phyloP scores from a whole-genome alignment of 2,329 filamentous ascomycete genomes.

The Trichoderma sp. region DNA sequence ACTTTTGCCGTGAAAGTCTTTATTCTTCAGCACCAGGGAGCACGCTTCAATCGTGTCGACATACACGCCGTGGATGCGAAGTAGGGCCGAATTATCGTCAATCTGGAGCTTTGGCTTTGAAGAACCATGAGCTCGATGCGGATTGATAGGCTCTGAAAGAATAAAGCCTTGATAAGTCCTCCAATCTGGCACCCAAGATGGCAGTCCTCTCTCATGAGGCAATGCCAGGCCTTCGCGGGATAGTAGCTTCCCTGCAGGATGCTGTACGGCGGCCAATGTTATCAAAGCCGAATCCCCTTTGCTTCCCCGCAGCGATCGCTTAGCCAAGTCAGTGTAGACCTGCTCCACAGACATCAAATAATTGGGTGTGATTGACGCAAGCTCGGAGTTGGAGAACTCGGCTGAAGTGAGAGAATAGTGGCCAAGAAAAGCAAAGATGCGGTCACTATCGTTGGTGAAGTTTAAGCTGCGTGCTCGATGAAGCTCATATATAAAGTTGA shows the following conservation, averaged over 20 bases:
- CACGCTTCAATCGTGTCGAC: neutral
- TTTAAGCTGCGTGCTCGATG: neutral
- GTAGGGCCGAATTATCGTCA: neutral
- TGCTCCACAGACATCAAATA: neutral
- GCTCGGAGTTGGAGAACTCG: neutral
- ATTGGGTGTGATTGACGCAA: neutral
- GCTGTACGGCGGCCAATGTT: neutral
- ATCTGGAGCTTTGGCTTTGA: neutral
- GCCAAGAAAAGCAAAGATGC: neutral
- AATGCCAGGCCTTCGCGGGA: neutral
- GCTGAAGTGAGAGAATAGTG: neutral
- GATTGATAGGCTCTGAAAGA: neutral
- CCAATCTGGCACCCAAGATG: neutral
- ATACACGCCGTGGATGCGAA: neutral
- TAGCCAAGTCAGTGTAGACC: neutral
- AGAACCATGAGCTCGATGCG: neutral
- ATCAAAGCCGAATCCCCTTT: neutral
- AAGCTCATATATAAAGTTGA: neutral
- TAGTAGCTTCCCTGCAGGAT: neutral
- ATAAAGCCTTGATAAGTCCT: neutral
- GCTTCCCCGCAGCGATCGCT: neutral
- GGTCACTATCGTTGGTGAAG: neutral
- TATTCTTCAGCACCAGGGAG: neutral
- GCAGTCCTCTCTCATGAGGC: neutral
- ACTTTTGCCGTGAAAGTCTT: neutral